Evolutionary conservation across 208 protist genomes (phyloP).

Genomic region (Trypanosoma brucei): DNA sequence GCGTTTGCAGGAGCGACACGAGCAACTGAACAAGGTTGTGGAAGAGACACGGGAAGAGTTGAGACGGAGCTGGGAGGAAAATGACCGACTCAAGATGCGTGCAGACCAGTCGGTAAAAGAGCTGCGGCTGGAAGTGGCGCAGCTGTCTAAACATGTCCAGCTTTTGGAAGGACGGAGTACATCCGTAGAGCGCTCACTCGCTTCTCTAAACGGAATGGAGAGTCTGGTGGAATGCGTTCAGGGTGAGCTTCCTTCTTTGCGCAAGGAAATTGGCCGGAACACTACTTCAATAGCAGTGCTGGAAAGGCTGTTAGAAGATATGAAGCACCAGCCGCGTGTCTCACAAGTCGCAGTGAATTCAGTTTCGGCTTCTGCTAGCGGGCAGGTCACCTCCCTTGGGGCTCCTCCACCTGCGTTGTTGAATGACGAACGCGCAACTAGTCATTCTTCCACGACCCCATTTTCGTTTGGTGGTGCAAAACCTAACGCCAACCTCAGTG

Average conservation of each 20-base stretch:
- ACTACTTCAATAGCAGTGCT: conserved; percentile 8
- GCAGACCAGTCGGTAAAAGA: conserved; percentile 1
- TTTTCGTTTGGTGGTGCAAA: no score
- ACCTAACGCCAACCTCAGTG: no score
- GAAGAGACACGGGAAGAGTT: conserved; percentile 20
- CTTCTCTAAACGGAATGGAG: conserved; percentile 5
- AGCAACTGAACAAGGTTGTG: conserved; percentile 10
- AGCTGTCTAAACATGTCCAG: conserved; percentile 14
- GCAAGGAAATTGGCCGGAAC: conserved; percentile 10
- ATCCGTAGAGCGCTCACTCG: conserved; percentile 11
- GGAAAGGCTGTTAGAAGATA: conserved; percentile 7
- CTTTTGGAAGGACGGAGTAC: conserved; percentile 11
- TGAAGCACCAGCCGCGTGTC: background rate
- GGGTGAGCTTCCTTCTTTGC: conserved; percentile 6
- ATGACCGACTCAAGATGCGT: background rate
- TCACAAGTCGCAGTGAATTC: no score
- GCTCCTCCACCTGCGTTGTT: no score
- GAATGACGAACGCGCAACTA: no score
- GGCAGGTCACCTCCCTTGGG: no score
- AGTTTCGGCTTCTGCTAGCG: no score
- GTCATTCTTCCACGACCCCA: no score
- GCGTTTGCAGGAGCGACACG: conserved; percentile 13
- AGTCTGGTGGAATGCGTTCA: background rate
- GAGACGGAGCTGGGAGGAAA: conserved; percentile 14
- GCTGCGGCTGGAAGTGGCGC: conserved; percentile 12